Evolutionary conservation across 345 rosid genomes (phyloP).

Genomic region (Leavenworthia alabamica): DNA sequence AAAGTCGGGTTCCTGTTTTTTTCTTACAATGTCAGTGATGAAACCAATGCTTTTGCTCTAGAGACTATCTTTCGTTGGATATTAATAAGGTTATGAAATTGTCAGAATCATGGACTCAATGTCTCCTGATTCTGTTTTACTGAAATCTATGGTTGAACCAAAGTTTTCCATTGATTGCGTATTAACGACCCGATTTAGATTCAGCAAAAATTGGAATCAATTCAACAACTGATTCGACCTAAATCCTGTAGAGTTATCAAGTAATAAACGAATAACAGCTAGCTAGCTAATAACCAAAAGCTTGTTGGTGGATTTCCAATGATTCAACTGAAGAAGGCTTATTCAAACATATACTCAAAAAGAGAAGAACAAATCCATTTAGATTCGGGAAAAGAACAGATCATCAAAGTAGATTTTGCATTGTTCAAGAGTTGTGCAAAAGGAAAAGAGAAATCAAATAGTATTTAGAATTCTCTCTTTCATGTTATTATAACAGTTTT

Average conservation of each 20-base stretch:
- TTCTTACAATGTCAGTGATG: too few relatives aligned
- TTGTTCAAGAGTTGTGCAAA: constrained; percentile 13
- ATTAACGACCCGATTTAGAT: background rate
- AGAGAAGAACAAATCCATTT: background rate
- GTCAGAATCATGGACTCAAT: background rate
- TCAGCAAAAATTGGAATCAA: background rate
- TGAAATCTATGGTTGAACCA: background rate
- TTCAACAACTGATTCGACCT: background rate
- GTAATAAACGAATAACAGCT: too few relatives aligned
- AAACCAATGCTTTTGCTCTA: background rate
- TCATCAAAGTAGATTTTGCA: constrained; percentile 13
- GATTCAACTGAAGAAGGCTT: background rate
- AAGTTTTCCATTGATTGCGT: background rate
- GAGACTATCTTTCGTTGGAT: background rate
- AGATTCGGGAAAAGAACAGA: background rate
- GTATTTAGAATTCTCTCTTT: constrained; percentile 20
- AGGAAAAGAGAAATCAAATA: constrained; percentile 8
- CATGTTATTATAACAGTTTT: constrained; percentile 14
- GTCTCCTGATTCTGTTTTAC: background rate
- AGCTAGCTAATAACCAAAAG: constrained; percentile 2
- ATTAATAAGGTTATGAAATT: background rate
- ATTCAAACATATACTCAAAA: background rate
- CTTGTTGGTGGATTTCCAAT: background rate
- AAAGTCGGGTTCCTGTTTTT: too few relatives aligned
- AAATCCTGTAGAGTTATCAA: background rate